phyloP scores from a whole-genome alignment of 371 early-diverging fungal species.

The Mortierella sp. region DNA sequence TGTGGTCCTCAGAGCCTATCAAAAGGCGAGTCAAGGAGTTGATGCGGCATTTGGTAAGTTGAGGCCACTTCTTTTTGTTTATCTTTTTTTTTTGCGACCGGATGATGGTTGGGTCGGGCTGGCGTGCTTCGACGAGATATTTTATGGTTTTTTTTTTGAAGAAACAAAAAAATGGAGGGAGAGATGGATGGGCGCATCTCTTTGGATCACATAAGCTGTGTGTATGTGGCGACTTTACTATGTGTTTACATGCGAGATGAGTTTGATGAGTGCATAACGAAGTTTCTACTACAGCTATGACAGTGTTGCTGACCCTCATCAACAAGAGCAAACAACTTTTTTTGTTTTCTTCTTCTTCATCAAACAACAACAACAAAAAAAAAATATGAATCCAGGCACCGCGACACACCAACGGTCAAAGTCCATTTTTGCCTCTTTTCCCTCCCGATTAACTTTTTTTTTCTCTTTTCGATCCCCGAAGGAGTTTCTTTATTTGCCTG shows the following conservation, averaged over 20 bases:
- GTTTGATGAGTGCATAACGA: background rate
- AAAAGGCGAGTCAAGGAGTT: constrained; percentile 48
- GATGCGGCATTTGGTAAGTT: constrained; percentile 57
- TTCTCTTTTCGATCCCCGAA: background rate
- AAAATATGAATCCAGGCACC: background rate
- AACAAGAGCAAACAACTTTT: background rate
- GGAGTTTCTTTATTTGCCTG: background rate
- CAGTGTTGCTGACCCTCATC: background rate
- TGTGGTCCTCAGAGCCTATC: constrained; percentile 40
- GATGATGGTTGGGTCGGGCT: background rate
- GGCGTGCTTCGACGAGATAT: background rate
- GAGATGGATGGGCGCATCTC: background rate
- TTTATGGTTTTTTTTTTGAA: background rate
- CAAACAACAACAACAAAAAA: background rate
- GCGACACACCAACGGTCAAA: background rate
- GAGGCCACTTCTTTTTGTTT: background rate
- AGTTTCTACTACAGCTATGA: constrained; percentile 2
- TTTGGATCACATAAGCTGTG: constrained; percentile 25
- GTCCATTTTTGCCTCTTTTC: background rate
- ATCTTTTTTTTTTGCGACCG: background rate
- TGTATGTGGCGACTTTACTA: constrained; percentile 4
- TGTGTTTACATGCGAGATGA: background rate
- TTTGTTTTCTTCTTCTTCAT: background rate
- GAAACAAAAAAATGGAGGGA: too few relatives aligned
- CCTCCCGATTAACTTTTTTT: constrained; percentile 10